Conservation (phyloP, 164 flowering plant species). For the Vitis rotundifolia region DNA sequence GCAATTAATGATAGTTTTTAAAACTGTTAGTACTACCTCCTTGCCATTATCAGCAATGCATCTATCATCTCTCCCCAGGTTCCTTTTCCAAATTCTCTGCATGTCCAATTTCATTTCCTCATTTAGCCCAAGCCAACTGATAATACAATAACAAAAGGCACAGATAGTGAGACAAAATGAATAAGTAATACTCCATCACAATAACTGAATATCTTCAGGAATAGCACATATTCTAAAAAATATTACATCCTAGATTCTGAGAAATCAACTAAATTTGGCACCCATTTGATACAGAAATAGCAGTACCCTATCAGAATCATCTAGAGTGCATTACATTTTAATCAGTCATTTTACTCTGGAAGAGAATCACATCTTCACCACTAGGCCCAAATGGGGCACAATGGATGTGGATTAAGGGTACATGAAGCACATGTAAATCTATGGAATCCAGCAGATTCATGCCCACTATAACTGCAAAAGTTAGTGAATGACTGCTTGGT, state of each 20-base stretch:
- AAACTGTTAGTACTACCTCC: slow-evolving; percentile 55
- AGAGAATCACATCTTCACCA: not conserved
- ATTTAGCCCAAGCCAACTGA: slow-evolving; percentile 79
- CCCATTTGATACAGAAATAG: too few relatives aligned
- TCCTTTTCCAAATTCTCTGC: slow-evolving; percentile 99
- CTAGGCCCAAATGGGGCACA: not conserved
- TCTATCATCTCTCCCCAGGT: slow-evolving; percentile 96
- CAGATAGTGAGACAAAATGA: slow-evolving; percentile 2
- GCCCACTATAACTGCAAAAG: too few relatives aligned
- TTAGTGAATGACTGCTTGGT: too few relatives aligned
- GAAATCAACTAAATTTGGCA: too few relatives aligned
- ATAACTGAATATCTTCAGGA: not conserved
- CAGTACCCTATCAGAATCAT: too few relatives aligned
- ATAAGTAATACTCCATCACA: not conserved
- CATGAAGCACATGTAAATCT: too few relatives aligned
- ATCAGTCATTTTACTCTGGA: too few relatives aligned
- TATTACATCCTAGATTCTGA: not conserved
- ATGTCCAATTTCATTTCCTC: slow-evolving; percentile 95
- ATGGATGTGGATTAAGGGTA: too few relatives aligned
- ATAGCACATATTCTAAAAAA: not conserved
- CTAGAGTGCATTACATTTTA: not conserved
- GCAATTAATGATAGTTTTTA: not conserved
- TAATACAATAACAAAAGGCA: slow-evolving; percentile 5
- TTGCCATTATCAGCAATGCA: slow-evolving; percentile 91
- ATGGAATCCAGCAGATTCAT: too few relatives aligned